Evolutionary conservation across 768 basidiomycete species (phyloP), one percentile per base, ranked within the genome.

Genomic region (Trametes maxima): DNA sequence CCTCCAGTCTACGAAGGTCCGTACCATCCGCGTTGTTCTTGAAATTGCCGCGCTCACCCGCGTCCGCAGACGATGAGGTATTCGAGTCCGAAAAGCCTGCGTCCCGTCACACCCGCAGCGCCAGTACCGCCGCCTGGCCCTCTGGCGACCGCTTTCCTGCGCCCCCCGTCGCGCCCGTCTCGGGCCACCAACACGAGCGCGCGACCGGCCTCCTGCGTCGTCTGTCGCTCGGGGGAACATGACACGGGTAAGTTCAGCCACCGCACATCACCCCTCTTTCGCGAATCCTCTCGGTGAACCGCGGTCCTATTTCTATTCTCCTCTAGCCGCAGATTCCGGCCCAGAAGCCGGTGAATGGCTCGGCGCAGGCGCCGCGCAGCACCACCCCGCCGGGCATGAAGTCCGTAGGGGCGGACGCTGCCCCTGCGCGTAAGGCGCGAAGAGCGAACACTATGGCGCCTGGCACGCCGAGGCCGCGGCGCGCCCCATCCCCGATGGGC

Each of bases 401-500:
- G 50, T 62, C 67, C 1, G 39, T 48, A 11, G 42, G 24, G 13
- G 59, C 55, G 14, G 54, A 37, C 13, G 11, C 66, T n/a, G 49
- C 48, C 2, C 54, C 65, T n/a, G 42, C 69, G 60, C 59, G 75
- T 66, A 65, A 76, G 72, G 54, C 75, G 73, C 86, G 89, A 19
- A 82, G 87, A n/a, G 83, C 87, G 4, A 88, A 87, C 19, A 70
- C 87, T 55, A 62, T 71, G 10, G 81, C 80, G 44, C 70, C 73
- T 49, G 76, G 79, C 14, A 81, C 80, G 51, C 80, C 80, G 11
- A 85, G 83, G 57, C 79, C 65, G 10, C 71, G 70, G 7, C 72
- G 76, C 21, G 90, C 89, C 2, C 92, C 91, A 19, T 92, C 90
- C 40, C 92, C 92, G 6, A 94, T 93, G 92, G 93, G 92, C 64